phyloP scores from a whole-genome alignment of 129 eudicot genomes.

The Escallonia rubra region DNA sequence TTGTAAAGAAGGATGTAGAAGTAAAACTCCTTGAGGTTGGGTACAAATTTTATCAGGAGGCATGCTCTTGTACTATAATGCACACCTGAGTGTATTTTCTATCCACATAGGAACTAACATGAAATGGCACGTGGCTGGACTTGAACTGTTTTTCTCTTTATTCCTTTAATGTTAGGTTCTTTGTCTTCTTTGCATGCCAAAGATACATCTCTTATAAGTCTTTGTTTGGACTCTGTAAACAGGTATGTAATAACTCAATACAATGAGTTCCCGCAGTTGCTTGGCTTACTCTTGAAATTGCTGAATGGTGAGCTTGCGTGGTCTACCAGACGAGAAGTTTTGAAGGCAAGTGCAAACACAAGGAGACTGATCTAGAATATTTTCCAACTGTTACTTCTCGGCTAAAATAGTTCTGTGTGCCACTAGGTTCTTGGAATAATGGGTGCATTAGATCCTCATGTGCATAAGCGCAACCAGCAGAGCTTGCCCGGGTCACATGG shows the following conservation, averaged over 20 bases:
- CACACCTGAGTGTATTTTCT: too few relatives aligned
- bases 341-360: constrained; percentile 51
- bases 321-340: constrained; percentile 94
- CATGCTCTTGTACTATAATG: too few relatives aligned
- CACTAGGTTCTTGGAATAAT: constrained; percentile 88
- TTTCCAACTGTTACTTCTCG: constrained; percentile 1
- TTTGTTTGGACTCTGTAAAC: constrained; percentile 23
- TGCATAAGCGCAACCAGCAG: constrained; percentile 80
- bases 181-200: background rate
- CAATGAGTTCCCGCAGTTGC: constrained; percentile 78
- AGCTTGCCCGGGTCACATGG: constrained; percentile 84
- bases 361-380: background rate
- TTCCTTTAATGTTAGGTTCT: background rate
- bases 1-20: too few relatives aligned
- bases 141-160: too few relatives aligned
- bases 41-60: too few relatives aligned
- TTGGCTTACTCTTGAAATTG: constrained; percentile 80
- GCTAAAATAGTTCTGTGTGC: constrained; percentile 16
- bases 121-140: background rate
- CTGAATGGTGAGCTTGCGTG: constrained; percentile 93
- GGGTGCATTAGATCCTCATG: constrained; percentile 99
- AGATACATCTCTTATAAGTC: constrained; percentile 6
- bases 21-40: too few relatives aligned
- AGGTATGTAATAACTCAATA: constrained; percentile 92
- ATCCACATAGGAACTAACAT: too few relatives aligned